Evolutionary conservation across 2,329 filamentous ascomycete genomes (phyloP).

Genomic region (Lachnellula subtilissima): DNA sequence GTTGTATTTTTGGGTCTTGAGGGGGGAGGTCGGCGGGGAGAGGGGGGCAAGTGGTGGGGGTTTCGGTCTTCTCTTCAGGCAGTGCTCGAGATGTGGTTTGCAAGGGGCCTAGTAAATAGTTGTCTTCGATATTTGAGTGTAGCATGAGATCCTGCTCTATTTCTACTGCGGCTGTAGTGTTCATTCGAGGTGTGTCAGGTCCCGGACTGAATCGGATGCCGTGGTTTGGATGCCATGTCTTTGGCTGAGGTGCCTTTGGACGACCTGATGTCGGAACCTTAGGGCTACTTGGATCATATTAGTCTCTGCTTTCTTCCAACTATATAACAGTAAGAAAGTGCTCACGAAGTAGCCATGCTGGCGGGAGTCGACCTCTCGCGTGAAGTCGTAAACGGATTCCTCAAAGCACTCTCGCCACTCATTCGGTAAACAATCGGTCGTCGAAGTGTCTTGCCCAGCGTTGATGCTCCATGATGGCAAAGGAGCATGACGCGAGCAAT

Average conservation of each 20-base stretch:
- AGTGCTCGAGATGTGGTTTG: not conserved
- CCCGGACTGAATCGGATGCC: conserved; percentile 35
- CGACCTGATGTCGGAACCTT: too few relatives aligned
- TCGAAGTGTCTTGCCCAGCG: conserved; percentile 25
- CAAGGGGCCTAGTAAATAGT: conserved; percentile 16
- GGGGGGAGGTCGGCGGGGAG: not conserved
- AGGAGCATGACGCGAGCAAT: conserved; percentile 31
- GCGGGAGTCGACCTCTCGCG: conserved; percentile 12
- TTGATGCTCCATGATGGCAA: conserved; percentile 33
- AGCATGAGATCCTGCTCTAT: conserved; percentile 15
- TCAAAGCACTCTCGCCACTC: conserved; percentile 14
- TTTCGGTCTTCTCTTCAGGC: not conserved
- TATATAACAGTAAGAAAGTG: not conserved
- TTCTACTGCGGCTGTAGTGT: conserved; percentile 11
- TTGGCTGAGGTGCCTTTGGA: conserved; percentile 7
- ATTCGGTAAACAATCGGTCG: conserved; percentile 21
- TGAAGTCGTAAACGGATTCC: not conserved
- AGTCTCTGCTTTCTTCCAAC: too few relatives aligned
- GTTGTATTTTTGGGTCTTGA: conserved; percentile 22
- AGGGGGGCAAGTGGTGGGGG: not conserved
- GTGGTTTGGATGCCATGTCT: conserved; percentile 35
- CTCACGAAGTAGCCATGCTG: conserved; percentile 1
- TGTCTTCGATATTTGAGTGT: conserved; percentile 19
- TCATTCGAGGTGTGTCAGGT: conserved; percentile 16
- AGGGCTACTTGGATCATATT: too few relatives aligned